Base-by-base conservation (phyloP, 768 basidiomycete species). In the Pluteus cervinus region DNA sequence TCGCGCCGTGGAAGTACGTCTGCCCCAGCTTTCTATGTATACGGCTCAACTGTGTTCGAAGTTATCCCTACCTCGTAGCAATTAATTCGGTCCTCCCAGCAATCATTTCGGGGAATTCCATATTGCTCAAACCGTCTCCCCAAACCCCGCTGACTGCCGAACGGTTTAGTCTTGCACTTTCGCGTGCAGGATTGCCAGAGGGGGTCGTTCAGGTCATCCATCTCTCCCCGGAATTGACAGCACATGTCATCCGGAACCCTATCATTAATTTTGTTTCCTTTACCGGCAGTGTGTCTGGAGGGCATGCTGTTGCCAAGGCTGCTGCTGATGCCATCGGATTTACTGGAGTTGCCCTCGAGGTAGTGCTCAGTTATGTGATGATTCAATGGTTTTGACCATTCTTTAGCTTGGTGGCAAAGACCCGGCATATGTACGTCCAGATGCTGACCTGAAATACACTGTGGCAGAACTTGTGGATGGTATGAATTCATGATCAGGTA, bases 81-180 rank as follows among this genome's bases (percentile, higher is more conserved):
- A 74, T 97, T 58, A 99, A 99, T 60, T 81, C 88, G 3, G 79
- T 98, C 35, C 73, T 99, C 16, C 96, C 96, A 2, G 88, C 91
- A 1, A 66, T 99, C 45, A 66, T 98, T 20, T 79, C 93, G 4
- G 87, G 96, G 21, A 98, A 99, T 56, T 62, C 87, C 0, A 86
- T 97, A 8, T 56, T 99, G 30, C 66, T 98, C 54, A 99, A 98
- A 57, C 94, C 96, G 1, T 94, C 92, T 2, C 96, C 96, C 0
- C 96, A 99, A 54, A 97, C 93, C 0, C 94, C 96, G 4, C 66
- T 90, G 30, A 78, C 81, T 0, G 92, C 86, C 3, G 90, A 96
- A 54, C 76, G 87, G 4, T 75, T 97, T 45, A 72, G 75, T 1
- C 54, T 66, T 10, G 82, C 86, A 0, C 71, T 91, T 23, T 61